Conservation (phyloP, 148 eudicot species). For the Drosera capensis region DNA sequence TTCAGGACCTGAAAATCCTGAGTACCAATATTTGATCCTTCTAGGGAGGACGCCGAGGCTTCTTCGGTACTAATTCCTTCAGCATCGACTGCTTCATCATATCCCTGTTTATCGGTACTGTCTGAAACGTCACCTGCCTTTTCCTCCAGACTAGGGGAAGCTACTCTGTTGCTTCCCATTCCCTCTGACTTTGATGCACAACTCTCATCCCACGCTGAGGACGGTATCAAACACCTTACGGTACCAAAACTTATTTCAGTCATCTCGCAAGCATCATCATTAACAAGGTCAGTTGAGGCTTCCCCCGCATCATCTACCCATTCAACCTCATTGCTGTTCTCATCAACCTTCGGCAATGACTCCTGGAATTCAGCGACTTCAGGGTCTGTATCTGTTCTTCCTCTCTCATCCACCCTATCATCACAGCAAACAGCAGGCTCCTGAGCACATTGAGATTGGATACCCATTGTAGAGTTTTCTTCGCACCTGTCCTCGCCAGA, state of each 20-base stretch:
- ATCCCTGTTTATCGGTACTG: slow-evolving; percentile 6
- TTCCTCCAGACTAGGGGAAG: slow-evolving; percentile 7
- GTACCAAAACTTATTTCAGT: slow-evolving; percentile 17
- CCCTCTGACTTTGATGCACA: too few species aligned
- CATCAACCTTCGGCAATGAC: slow-evolving; percentile 5
- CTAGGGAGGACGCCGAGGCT: slow-evolving; percentile 19
- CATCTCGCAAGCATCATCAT: slow-evolving; percentile 11
- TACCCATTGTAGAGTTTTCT: slow-evolving; percentile 5
- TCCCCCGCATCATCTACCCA: slow-evolving; percentile 8
- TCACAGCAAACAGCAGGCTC: slow-evolving; percentile 8
- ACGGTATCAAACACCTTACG: slow-evolving; percentile 11
- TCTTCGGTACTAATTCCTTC: slow-evolving; percentile 13
- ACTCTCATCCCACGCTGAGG: too few species aligned
- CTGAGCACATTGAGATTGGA: slow-evolving; percentile 9
- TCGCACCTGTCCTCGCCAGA: slow-evolving; percentile 9
- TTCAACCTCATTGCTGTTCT: slow-evolving; percentile 4
- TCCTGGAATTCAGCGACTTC: slow-evolving; percentile 11
- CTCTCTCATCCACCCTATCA: slow-evolving; percentile 13
- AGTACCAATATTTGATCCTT: slow-evolving; percentile 20
- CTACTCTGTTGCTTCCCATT: not conserved
- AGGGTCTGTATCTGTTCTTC: slow-evolving; percentile 8
- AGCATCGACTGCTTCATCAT: slow-evolving; percentile 14
- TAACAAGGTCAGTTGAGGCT: slow-evolving; percentile 10
- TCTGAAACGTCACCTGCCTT: not conserved
- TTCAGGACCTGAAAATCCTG: slow-evolving; percentile 16